These are phyloP conservation scores for Conringia planisiliqua DNA, from an alignment of 345 rosid species.

Conservation along the genomic window DNA sequence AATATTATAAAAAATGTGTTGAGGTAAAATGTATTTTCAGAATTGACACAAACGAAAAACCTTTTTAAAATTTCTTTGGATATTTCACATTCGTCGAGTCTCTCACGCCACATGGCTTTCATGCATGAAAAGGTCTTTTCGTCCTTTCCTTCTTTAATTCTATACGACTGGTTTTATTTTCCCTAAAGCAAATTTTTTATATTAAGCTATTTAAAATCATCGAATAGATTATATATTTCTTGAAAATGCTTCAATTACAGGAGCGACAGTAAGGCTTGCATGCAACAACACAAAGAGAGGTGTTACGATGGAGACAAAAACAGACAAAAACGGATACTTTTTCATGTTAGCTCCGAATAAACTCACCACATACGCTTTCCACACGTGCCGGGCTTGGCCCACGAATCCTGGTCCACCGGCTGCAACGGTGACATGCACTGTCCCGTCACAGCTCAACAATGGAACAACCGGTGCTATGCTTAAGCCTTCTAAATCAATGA, in stretches of 20 bases:
- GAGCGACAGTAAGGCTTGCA: conserved; percentile 58
- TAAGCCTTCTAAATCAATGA: background rate
- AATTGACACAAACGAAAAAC: background rate
- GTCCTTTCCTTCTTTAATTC: background rate
- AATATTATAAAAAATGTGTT: too few species aligned
- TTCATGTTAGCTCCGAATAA: conserved; percentile 58
- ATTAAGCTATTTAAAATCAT: background rate
- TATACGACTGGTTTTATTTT: background rate
- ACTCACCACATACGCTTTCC: conserved; percentile 66
- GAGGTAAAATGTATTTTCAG: background rate
- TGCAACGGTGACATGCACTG: conserved; percentile 31
- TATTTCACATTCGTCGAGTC: conserved; percentile 2
- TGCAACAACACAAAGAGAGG: conserved; percentile 67
- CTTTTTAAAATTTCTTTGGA: background rate
- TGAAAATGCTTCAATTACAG: conserved; percentile 31
- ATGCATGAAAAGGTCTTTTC: background rate
- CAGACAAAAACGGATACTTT: conserved; percentile 89
- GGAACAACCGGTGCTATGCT: conserved; percentile 52
- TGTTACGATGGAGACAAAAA: conserved; percentile 29
- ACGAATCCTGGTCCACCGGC: conserved; percentile 36
- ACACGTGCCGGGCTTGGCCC: conserved; percentile 59
- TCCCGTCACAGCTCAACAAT: conserved; percentile 51
- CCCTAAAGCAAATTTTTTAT: background rate
- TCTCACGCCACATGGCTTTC: conserved; percentile 28
- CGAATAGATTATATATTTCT: background rate